Evolutionary conservation across 768 basidiomycete genomes (phyloP).

Genomic region (Pleurotus sapidus): DNA sequence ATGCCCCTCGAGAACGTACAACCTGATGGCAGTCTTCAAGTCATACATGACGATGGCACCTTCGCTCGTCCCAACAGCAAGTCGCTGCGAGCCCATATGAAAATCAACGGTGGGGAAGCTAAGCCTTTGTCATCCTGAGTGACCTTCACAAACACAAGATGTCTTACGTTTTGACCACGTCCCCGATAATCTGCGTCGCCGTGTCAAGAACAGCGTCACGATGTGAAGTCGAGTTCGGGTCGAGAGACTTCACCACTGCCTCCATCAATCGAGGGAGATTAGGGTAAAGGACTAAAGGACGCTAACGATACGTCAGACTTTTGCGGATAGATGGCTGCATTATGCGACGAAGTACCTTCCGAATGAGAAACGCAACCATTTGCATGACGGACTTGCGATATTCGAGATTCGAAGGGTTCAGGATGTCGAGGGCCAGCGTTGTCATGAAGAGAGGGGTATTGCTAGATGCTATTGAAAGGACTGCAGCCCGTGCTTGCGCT

Average conservation of each 20-base stretch:
- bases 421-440: conserved; percentile 85
- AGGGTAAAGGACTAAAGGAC: conserved; percentile 80
- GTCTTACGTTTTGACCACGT: conserved; percentile 88
- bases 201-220: conserved; percentile 86
- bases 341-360: conserved; percentile 56
- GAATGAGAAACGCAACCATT: conserved; percentile 88
- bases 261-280: conserved; percentile 86
- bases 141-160: not conserved
- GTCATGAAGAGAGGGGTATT: conserved; percentile 94
- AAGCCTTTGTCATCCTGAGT: not conserved
- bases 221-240: conserved; percentile 77
- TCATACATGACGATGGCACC: conserved; percentile 97
- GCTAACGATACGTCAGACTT: conserved; percentile 34
- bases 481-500: conserved; percentile 77
- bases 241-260: conserved; percentile 93
- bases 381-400: conserved; percentile 90
- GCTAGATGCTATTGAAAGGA: conserved; percentile 78
- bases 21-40: conserved; percentile 89
- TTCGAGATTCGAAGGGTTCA: conserved; percentile 69
- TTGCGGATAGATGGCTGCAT: not conserved
- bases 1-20: conserved; percentile 95
- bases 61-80: conserved; percentile 92
- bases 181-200: conserved; percentile 91
- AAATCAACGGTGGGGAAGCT: conserved; percentile 96
- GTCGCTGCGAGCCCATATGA: conserved; percentile 79